These are phyloP conservation scores for Pseudocercospora fuligena DNA, from an alignment of 2,329 filamentous ascomycete genomes.

Conservation along the genomic window DNA sequence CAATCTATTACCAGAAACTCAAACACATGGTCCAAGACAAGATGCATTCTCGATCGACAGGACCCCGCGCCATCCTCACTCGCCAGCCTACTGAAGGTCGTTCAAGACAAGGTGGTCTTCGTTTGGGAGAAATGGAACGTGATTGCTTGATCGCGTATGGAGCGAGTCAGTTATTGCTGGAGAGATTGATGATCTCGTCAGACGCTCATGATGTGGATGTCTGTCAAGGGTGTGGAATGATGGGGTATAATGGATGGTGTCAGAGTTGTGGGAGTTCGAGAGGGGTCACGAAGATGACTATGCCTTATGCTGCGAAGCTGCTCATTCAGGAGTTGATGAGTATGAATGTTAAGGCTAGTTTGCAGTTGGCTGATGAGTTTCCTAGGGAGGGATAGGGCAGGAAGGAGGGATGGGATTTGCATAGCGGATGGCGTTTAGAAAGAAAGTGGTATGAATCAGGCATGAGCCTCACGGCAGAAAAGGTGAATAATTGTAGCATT, in stretches of 20 bases:
- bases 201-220: constrained; percentile 92
- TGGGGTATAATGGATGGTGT: constrained; percentile 95
- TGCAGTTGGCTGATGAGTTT: constrained; percentile 94
- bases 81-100: constrained; percentile 96
- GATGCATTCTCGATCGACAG: constrained; percentile 94
- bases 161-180: constrained; percentile 86
- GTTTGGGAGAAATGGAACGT: constrained; percentile 97
- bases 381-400: constrained; percentile 50
- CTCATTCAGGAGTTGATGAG: constrained; percentile 94
- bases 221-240: constrained; percentile 90
- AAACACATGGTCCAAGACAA: constrained; percentile 99
- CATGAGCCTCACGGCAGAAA: too few species aligned
- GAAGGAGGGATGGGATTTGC: neutral
- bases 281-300: constrained; percentile 87
- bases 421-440: constrained; percentile 22
- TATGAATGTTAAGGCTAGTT: constrained; percentile 95
- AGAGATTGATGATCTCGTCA: constrained; percentile 91
- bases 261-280: constrained; percentile 86
- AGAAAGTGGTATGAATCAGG: neutral
- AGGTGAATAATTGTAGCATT: too few species aligned
- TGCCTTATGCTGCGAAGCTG: constrained; percentile 96
- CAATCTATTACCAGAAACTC: constrained; percentile 98
- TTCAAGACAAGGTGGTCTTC: constrained; percentile 86
- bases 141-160: constrained; percentile 98
- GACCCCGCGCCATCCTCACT: constrained; percentile 88